Evolutionary conservation across 1,284 basidiomycete genomes (phyloP).

Genomic region (Naganishia sp.): DNA sequence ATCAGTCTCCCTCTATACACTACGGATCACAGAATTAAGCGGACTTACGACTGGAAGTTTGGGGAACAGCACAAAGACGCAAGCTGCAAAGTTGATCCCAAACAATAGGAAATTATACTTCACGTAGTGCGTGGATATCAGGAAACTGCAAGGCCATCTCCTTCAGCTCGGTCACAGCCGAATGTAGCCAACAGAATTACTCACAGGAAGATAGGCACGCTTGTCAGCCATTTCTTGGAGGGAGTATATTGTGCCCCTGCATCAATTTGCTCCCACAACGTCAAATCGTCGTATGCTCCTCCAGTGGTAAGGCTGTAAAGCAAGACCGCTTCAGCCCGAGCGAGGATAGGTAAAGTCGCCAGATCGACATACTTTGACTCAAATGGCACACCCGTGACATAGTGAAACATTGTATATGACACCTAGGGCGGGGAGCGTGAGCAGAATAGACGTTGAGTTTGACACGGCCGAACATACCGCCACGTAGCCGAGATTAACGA

Average conservation of each 20-base stretch:
- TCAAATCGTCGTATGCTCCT: slow-evolving; percentile 95
- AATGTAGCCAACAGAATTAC: slow-evolving; percentile 49
- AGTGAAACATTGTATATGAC: slow-evolving; percentile 98
- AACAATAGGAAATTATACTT: slow-evolving; percentile 92
- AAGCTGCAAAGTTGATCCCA: slow-evolving; percentile 82
- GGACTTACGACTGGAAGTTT: slow-evolving; percentile 72
- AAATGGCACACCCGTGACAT: slow-evolving; percentile 95
- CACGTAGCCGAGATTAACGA: slow-evolving; percentile 90
- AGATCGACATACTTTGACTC: slow-evolving; percentile 60
- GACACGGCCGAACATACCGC: slow-evolving; percentile 62
- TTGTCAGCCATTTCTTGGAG: slow-evolving; percentile 95
- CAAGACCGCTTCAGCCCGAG: background rate
- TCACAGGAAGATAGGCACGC: slow-evolving; percentile 85
- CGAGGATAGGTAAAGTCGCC: too few relatives aligned
- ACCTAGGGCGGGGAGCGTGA: slow-evolving; percentile 59
- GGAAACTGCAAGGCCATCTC: slow-evolving; percentile 64
- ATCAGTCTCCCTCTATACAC: background rate
- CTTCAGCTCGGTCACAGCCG: slow-evolving; percentile 8
- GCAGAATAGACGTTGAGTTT: too few relatives aligned
- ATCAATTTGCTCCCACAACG: slow-evolving; percentile 99
- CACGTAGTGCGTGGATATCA: slow-evolving; percentile 97
- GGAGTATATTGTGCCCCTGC: slow-evolving; percentile 98
- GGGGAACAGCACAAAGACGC: slow-evolving; percentile 81
- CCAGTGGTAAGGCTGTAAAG: slow-evolving; percentile 59
- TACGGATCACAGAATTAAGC: background rate